Evolutionary conservation across 129 eudicot species (phyloP).

Genomic region (Logfia minima): DNA sequence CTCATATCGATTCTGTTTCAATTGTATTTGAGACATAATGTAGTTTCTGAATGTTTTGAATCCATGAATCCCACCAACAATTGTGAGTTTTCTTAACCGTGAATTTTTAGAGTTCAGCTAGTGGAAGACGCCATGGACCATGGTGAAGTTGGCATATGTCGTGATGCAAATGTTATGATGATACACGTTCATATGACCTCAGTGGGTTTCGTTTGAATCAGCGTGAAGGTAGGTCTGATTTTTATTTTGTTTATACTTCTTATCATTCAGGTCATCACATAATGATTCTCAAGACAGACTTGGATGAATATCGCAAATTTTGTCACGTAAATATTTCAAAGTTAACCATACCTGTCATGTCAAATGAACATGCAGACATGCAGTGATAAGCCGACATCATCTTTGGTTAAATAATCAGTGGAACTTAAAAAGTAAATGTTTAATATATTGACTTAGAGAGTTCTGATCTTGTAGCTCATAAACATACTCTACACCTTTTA

Average conservation of each 20-base stretch:
- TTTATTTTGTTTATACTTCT: too few species aligned
- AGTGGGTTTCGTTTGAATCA: conserved; percentile 82
- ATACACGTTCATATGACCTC: conserved; percentile 89
- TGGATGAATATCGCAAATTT: too few species aligned
- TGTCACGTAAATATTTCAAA: too few species aligned
- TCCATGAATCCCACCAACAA: too few species aligned
- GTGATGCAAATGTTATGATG: conserved; percentile 67
- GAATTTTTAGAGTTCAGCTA: background rate
- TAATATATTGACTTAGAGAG: conserved; percentile 44
- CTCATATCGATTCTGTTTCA: too few species aligned
- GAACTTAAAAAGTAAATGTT: conserved; percentile 12
- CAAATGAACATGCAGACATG: too few species aligned
- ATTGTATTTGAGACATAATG: too few species aligned
- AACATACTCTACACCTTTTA: conserved; percentile 75
- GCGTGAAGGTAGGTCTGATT: conserved; percentile 59
- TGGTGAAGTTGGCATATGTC: conserved; percentile 85
- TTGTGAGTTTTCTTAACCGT: too few species aligned
- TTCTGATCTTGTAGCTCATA: conserved; percentile 70
- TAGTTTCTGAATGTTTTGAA: too few species aligned
- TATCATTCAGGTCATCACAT: too few species aligned
- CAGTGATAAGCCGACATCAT: conserved; percentile 58
- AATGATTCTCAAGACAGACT: too few species aligned
- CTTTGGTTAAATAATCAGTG: conserved; percentile 88
- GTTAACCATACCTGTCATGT: too few species aligned
- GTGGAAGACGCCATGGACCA: conserved; percentile 79